Base-by-base conservation (phyloP, 1,284 basidiomycete genomes). In the Cutaneotrichosporon sp. region DNA sequence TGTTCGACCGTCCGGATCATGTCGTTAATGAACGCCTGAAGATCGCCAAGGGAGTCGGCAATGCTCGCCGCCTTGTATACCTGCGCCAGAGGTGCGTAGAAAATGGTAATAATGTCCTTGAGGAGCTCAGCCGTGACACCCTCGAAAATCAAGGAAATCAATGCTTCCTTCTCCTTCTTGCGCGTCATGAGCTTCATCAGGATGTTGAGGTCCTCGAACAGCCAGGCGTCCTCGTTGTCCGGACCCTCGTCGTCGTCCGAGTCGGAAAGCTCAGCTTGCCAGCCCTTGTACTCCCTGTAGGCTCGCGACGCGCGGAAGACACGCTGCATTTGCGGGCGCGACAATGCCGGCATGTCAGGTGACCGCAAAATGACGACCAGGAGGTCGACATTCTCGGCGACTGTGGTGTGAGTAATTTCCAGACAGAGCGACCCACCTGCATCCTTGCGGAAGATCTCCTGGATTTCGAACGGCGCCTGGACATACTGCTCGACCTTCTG, bases 41-140 rank as follows among this genome's bases (percentile, higher is more conserved):
- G 68, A 70, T 98, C 96, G 34, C 84, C 80, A 2, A 99, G 73
- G 2, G 91, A 96, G 70, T 98, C 94, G 10, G 89, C 87, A 51
- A 99, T 97, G 70, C 89, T 97, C 4, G 96, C 96, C 4, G 94
- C 94, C 68, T 90, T 87, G 78, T 98, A 99, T 2, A 98, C 96
- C 66, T 94, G 90, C 0, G 96, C 96, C n/a, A 99, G 79, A 1
- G 96, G 96, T 1, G 93, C 78, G 74, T 99, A 99, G 75, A 99
- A 98, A 58, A 99, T 98, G 12, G 96, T 97, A 64, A 99, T 92
- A 58, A 99, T 97, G 71, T 99, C 96, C 75, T 94, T 97, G 64
- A 98, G 78, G 37, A 99, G 77, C 45, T 97, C 94, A 3, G 96
- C 85, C 0, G 96, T 98, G 38, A 86, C 87, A 13, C 93, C 92